Evolutionary conservation across 441 rosid species (phyloP).

Genomic region (Gossypium davidsonii): DNA sequence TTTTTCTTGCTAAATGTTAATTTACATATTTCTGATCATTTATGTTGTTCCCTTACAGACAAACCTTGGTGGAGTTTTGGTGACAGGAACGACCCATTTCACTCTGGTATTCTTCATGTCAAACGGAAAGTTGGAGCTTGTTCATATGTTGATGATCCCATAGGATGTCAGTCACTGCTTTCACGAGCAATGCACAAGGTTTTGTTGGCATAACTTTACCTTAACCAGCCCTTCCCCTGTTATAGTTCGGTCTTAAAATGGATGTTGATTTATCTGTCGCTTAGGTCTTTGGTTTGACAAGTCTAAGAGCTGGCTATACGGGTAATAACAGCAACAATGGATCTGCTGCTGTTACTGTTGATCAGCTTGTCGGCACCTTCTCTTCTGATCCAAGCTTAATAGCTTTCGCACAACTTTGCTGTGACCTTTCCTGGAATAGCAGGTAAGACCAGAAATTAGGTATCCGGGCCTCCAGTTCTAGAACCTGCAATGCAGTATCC

Average conservation of each 20-base stretch:
- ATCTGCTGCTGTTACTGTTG: conserved; percentile 54
- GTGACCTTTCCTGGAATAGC: conserved; percentile 91
- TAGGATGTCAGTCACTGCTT: conserved; percentile 86
- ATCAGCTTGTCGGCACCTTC: conserved; percentile 92
- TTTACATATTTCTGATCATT: conserved; percentile 13
- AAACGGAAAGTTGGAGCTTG: conserved; percentile 97
- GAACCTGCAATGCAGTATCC: not conserved
- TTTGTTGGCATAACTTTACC: conserved; percentile 10
- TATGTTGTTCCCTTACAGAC: conserved; percentile 37
- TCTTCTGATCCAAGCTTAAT: conserved; percentile 96
- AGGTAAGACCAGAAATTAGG: conserved; percentile 34
- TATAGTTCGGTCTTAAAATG: not conserved
- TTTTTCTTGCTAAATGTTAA: conserved; percentile 15
- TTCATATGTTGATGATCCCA: conserved; percentile 93
- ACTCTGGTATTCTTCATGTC: conserved; percentile 80
- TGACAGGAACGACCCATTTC: conserved; percentile 70
- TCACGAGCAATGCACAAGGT: conserved; percentile 99
- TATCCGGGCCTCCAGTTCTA: not conserved
- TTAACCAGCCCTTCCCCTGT: conserved; percentile 4
- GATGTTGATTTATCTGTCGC: conserved; percentile 12
- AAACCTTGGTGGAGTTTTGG: conserved; percentile 86
- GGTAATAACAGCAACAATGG: conserved; percentile 33
- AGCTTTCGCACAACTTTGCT: conserved; percentile 87
- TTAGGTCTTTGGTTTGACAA: conserved; percentile 75
- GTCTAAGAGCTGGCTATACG: conserved; percentile 33